Evolutionary conservation across 495 filamentous ascomycete species (phyloP).

Genomic region (Aspergillus coremiiformis): DNA sequence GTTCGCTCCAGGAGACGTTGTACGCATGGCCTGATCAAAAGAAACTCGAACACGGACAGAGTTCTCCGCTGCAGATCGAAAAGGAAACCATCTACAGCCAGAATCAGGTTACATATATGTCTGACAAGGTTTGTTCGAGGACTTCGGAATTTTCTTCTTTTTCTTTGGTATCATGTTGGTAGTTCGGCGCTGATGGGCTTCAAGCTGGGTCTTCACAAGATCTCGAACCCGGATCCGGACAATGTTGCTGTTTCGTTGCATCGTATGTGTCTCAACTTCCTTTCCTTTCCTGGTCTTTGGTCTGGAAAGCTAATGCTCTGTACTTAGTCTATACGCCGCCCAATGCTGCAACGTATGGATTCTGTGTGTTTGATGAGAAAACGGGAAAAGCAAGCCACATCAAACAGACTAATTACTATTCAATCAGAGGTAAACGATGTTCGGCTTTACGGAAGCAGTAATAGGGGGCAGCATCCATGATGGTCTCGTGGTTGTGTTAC

Average conservation of each 20-base stretch:
- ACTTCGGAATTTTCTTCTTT: no score
- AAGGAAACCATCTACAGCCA: conserved; percentile 43
- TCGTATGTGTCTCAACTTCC: conserved; percentile 46
- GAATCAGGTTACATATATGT: conserved; percentile 76
- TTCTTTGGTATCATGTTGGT: no score
- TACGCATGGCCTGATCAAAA: conserved; percentile 64
- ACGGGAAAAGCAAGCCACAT: conserved; percentile 69
- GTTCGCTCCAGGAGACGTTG: conserved; percentile 67
- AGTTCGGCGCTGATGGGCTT: background rate
- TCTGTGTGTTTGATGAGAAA: conserved; percentile 60
- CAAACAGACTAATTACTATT: conserved; percentile 55
- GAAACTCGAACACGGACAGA: conserved; percentile 36
- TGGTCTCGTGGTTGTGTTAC: background rate
- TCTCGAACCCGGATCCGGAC: conserved; percentile 62
- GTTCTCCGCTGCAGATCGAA: conserved; percentile 39
- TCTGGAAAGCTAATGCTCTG: background rate
- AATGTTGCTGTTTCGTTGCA: conserved; percentile 82
- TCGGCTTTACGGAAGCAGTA: background rate
- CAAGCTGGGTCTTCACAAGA: conserved; percentile 72
- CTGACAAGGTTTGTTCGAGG: conserved; percentile 52
- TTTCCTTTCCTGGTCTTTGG: no score
- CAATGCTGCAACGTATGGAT: conserved; percentile 70
- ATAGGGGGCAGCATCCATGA: background rate
- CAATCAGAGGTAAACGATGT: conserved; percentile 24
- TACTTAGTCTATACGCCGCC: conserved; percentile 77